Percentiles rank a stretch among this genome's conserved stretches.
phyloP scores from a whole-genome alignment of 2,329 filamentous ascomycete species.

The Pseudogymnoascus pannorum region DNA sequence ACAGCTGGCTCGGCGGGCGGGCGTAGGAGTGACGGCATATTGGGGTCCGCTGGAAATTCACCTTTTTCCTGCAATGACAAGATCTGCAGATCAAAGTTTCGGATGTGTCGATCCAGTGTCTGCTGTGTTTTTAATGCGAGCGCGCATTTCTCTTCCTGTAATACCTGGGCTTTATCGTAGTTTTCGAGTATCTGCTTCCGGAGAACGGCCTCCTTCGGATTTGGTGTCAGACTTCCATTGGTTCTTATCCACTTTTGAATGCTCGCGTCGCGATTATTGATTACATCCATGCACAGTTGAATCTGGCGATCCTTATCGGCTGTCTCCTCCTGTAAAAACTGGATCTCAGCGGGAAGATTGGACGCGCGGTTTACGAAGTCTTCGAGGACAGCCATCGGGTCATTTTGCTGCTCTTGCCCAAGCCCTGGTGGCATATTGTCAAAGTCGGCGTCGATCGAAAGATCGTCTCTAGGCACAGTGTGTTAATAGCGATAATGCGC shows the following conservation, averaged over 20 bases:
- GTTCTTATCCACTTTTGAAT: conserved; percentile 77
- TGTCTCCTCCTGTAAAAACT: conserved; percentile 78
- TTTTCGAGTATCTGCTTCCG: conserved; percentile 59
- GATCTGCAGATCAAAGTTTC: conserved; percentile 55
- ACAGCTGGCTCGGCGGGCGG: conserved; percentile 40
- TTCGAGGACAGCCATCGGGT: conserved; percentile 65
- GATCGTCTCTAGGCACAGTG: conserved; percentile 64
- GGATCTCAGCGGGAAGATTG: conserved; percentile 75
- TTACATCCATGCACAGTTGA: conserved; percentile 58
- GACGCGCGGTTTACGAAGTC: conserved; percentile 69
- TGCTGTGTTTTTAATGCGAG: conserved; percentile 57
- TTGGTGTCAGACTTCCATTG: conserved; percentile 64
- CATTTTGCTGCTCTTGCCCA: conserved; percentile 51
- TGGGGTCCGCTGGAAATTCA: conserved; percentile 44
- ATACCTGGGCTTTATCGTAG: conserved; percentile 59
- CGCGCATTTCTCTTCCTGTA: conserved; percentile 68
- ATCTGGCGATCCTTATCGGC: conserved; percentile 70
- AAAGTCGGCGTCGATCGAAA: conserved; percentile 55
- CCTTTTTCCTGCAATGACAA: conserved; percentile 54
- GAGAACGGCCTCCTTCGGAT: conserved; percentile 67
- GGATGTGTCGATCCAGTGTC: conserved; percentile 55
- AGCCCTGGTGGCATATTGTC: conserved; percentile 40
- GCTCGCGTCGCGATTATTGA: conserved; percentile 64
- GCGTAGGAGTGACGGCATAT: conserved; percentile 56
- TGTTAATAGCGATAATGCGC: conserved; percentile 41